phyloP scores from a whole-genome alignment of 768 basidiomycete species.

The Pleurotus eryngii region DNA sequence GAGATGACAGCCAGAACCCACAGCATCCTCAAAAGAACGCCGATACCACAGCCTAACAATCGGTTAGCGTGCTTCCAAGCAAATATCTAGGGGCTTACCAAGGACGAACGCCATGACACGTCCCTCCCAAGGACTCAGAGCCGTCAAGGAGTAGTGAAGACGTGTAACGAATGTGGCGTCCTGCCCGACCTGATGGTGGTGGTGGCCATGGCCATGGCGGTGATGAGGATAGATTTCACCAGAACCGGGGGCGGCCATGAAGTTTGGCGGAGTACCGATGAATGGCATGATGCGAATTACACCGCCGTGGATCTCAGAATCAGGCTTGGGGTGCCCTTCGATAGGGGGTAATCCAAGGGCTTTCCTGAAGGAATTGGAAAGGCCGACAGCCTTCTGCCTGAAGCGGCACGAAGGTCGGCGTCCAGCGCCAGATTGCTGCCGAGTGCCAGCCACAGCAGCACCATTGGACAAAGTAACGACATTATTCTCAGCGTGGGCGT shows the following conservation, averaged over 20 bases:
- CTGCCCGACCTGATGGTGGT: conserved; percentile 24
- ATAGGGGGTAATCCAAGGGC: conserved; percentile 53
- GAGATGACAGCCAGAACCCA: conserved; percentile 67
- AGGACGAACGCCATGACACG: conserved; percentile 80
- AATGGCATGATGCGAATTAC: conserved; percentile 32
- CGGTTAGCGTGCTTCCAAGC: neutral
- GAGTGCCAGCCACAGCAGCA: conserved; percentile 9
- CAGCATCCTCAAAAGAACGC: conserved; percentile 78
- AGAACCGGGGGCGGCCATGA: neutral
- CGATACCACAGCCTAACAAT: conserved; percentile 71
- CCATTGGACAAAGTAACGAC: conserved; percentile 21
- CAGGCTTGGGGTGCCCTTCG: conserved; percentile 19
- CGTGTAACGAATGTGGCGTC: conserved; percentile 51
- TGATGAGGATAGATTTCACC: conserved; percentile 18
- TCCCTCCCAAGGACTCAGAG: conserved; percentile 81
- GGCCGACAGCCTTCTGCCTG: conserved; percentile 45
- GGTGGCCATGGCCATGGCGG: conserved; percentile 18
- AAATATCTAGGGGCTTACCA: conserved; percentile 42
- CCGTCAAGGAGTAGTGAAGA: conserved; percentile 61
- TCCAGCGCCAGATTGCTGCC: conserved; percentile 5
- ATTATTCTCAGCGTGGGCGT: conserved; percentile 26
- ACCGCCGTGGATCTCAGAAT: conserved; percentile 13
- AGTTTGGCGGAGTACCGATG: conserved; percentile 20
- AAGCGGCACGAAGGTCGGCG: conserved; percentile 25
- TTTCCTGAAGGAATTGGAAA: conserved; percentile 54